A percentile compares a stretch with the other conserved stretches of the same genome.
phyloP scores from a whole-genome alignment of 768 basidiomycete genomes.

The Rhodocollybia butyracea region DNA sequence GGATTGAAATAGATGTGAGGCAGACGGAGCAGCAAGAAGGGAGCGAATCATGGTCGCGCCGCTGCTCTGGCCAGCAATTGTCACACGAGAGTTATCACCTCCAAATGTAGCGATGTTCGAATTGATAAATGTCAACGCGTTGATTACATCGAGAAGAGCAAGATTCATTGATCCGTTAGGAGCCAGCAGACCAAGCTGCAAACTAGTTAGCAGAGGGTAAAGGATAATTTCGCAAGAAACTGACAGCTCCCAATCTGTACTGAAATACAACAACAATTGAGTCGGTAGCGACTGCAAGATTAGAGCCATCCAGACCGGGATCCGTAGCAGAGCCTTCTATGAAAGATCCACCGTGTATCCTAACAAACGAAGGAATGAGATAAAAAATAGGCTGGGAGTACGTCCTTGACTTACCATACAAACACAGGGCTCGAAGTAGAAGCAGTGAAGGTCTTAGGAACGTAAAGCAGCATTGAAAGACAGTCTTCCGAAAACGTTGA shows the following conservation, averaged over 20 bases:
- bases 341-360: slow-evolving; percentile 89
- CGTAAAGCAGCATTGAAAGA: slow-evolving; percentile 73
- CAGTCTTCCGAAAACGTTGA: slow-evolving; percentile 74
- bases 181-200: slow-evolving; percentile 70
- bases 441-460: slow-evolving; percentile 42
- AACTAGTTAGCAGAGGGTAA: slow-evolving; percentile 4
- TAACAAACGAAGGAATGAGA: slow-evolving; percentile 21
- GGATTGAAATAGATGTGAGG: slow-evolving; percentile 66
- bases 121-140: slow-evolving; percentile 61
- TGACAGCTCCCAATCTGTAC: slow-evolving; percentile 76
- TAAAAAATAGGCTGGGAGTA: not conserved
- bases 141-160: slow-evolving; percentile 66
- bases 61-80: slow-evolving; percentile 79
- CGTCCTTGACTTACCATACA: slow-evolving; percentile 47
- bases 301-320: slow-evolving; percentile 75
- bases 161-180: slow-evolving; percentile 71
- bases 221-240: slow-evolving; percentile 20
- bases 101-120: slow-evolving; percentile 60
- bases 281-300: slow-evolving; percentile 63
- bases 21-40: slow-evolving; percentile 70
- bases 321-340: slow-evolving; percentile 64
- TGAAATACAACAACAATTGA: slow-evolving; percentile 82
- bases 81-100: slow-evolving; percentile 62
- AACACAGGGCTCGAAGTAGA: slow-evolving; percentile 45
- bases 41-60: slow-evolving; percentile 79